A percentile compares a stretch with the other conserved stretches of the same genome.
These are phyloP conservation scores for Vararia minispora DNA, from an alignment of 768 basidiomycete genomes.

Conservation along the genomic window DNA sequence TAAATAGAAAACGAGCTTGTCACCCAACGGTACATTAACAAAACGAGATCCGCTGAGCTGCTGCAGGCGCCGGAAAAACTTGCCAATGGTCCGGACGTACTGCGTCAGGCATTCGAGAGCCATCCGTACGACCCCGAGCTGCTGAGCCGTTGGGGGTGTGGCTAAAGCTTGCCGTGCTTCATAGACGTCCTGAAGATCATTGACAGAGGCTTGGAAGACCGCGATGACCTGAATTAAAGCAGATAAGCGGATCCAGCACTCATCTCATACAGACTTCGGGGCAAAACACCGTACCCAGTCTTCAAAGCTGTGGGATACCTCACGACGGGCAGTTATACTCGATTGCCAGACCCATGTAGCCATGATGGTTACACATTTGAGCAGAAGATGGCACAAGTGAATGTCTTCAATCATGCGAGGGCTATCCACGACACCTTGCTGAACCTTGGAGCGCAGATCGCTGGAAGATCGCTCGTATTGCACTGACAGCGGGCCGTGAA, in stretches of 20 bases:
- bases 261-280: no score
- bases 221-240: constrained; percentile 37
- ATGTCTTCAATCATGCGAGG: constrained; percentile 35
- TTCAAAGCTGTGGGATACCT: constrained; percentile 31
- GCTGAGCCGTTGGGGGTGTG: no score
- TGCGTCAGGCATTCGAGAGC: constrained; percentile 53
- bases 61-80: constrained; percentile 69
- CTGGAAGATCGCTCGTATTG: constrained; percentile 51
- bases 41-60: constrained; percentile 50
- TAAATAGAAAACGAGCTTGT: constrained; percentile 64
- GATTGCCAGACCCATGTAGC: constrained; percentile 64
- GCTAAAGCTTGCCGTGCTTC: constrained; percentile 47
- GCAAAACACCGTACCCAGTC: constrained; percentile 55
- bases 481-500: constrained; percentile 42
- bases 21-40: constrained; percentile 48
- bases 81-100: constrained; percentile 64
- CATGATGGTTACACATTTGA: constrained; percentile 66
- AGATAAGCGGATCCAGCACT: constrained; percentile 3
- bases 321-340: constrained; percentile 22
- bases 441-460: constrained; percentile 23
- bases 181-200: constrained; percentile 43
- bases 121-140: no score
- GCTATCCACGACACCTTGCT: constrained; percentile 23
- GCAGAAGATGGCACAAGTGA: constrained; percentile 52
- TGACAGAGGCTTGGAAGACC: constrained; percentile 48